phyloP scores from a whole-genome alignment of 1,139 yeast genomes.

The Yamadazyma blattariae region DNA sequence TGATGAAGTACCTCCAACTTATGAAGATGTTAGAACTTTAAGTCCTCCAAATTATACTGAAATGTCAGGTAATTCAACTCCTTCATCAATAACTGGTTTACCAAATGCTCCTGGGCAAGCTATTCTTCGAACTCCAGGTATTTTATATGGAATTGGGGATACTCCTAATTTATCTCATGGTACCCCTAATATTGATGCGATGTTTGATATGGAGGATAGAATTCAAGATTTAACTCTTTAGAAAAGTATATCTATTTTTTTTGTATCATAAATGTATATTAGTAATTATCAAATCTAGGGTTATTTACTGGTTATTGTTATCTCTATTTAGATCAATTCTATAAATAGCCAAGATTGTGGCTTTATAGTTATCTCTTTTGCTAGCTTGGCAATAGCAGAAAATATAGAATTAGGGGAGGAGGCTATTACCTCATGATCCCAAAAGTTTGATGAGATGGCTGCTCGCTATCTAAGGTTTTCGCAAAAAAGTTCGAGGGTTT shows the following conservation, averaged over 20 bases:
- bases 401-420: too few species aligned
- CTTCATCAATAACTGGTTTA: constrained; percentile 6
- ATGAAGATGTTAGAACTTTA: constrained; percentile 75
- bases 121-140: constrained; percentile 29
- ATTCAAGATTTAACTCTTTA: constrained; percentile 32
- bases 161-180: constrained; percentile 29
- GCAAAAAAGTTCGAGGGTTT: too few species aligned
- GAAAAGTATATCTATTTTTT: not conserved
- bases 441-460: too few species aligned
- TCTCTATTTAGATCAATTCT: too few species aligned
- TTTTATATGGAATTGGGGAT: constrained; percentile 44
- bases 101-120: constrained; percentile 11
- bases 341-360: too few species aligned
- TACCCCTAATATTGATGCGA: constrained; percentile 23
- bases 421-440: too few species aligned
- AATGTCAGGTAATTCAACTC: constrained; percentile 21
- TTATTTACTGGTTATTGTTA: too few species aligned
- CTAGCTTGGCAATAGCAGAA: too few species aligned
- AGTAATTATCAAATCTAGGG: not conserved
- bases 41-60: constrained; percentile 80
- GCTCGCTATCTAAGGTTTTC: too few species aligned
- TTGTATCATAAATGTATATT: not conserved
- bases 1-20: constrained; percentile 97
- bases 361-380: too few species aligned
- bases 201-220: constrained; percentile 31